Conservation (phyloP, 768 basidiomycete species). For the Phaeotremella skinneri region DNA sequence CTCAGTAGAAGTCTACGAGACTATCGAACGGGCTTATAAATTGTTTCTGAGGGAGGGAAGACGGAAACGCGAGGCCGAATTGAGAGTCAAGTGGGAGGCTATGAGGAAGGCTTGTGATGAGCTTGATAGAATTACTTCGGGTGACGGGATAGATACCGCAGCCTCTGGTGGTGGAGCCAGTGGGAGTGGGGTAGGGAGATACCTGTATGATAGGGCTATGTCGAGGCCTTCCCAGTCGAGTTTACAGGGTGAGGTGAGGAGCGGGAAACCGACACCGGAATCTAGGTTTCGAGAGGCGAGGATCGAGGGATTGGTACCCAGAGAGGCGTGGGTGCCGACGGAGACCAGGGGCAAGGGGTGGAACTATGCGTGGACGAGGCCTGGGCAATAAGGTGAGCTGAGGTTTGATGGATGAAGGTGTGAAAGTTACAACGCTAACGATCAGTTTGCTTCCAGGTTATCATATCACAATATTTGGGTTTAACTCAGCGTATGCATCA, state of each 20-base stretch:
- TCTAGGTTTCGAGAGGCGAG: slow-evolving; percentile 67
- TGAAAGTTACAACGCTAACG: too few relatives aligned
- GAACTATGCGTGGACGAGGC: slow-evolving; percentile 74
- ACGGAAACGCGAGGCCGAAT: slow-evolving; percentile 65
- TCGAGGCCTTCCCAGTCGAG: slow-evolving; percentile 3
- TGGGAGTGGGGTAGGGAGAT: slow-evolving; percentile 8
- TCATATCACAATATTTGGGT: too few relatives aligned
- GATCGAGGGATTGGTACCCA: slow-evolving; percentile 66
- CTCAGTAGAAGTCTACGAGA: slow-evolving; percentile 83
- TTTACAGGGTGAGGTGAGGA: slow-evolving; percentile 61
- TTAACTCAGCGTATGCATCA: too few relatives aligned
- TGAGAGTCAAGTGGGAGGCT: slow-evolving; percentile 71
- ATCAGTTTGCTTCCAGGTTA: too few relatives aligned
- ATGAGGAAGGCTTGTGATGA: slow-evolving; percentile 86
- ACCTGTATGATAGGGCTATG: slow-evolving; percentile 35
- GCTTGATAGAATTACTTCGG: slow-evolving; percentile 62
- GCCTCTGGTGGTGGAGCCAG: slow-evolving; percentile 48
- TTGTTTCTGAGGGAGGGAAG: slow-evolving; percentile 74
- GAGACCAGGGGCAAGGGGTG: slow-evolving; percentile 79
- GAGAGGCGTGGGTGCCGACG: slow-evolving; percentile 78
- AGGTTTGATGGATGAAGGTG: too few relatives aligned
- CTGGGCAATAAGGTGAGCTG: slow-evolving; percentile 9
- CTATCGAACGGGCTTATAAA: slow-evolving; percentile 86
- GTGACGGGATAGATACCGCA: slow-evolving; percentile 69
- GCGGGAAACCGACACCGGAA: slow-evolving; percentile 65